phyloP scores from a whole-genome alignment of 352 stramenopile genomes.

The Thalassiosira allenii region DNA sequence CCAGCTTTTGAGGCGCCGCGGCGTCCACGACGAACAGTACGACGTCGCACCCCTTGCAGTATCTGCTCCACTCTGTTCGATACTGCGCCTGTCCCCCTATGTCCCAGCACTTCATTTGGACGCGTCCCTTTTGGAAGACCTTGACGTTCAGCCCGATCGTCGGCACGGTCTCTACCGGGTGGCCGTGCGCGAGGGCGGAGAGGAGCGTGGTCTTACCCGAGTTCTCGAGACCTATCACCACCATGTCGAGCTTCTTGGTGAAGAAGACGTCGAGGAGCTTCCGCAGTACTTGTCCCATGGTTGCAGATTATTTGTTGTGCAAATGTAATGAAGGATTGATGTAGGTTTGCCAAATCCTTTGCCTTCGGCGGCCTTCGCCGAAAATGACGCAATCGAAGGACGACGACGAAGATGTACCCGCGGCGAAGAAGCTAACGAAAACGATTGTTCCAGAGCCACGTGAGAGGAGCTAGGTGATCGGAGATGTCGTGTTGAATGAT shows the following conservation, averaged over 20 bases:
- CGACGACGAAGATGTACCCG: too few relatives aligned
- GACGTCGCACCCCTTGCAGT: constrained; percentile 97
- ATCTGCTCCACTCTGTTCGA: constrained; percentile 88
- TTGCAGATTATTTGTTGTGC: too few relatives aligned
- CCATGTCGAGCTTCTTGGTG: constrained; percentile 96
- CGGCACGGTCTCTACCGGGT: constrained; percentile 95
- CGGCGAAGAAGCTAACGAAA: too few relatives aligned
- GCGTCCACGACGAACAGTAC: constrained; percentile 99
- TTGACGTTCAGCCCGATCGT: constrained; percentile 98
- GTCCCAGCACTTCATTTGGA: constrained; percentile 99
- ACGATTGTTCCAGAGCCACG: too few relatives aligned
- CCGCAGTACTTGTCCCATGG: constrained; percentile 94
- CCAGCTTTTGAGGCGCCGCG: constrained; percentile 94
- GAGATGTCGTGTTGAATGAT: too few relatives aligned
- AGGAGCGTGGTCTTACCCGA: constrained; percentile 97
- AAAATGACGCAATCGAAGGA: too few relatives aligned
- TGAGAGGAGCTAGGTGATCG: too few relatives aligned
- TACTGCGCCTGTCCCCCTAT: constrained; percentile 98
- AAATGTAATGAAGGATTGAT: constrained; percentile 5
- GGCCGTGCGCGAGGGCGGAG: constrained; percentile 95
- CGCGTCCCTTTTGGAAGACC: constrained; percentile 92
- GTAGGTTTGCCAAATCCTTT: too few relatives aligned
- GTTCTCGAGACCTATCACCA: constrained; percentile 95
- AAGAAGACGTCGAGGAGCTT: constrained; percentile 96
- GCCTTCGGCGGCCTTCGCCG: too few relatives aligned